Evolutionary conservation across 1,139 yeast genomes (phyloP).

Genomic region (Candida sp.): DNA sequence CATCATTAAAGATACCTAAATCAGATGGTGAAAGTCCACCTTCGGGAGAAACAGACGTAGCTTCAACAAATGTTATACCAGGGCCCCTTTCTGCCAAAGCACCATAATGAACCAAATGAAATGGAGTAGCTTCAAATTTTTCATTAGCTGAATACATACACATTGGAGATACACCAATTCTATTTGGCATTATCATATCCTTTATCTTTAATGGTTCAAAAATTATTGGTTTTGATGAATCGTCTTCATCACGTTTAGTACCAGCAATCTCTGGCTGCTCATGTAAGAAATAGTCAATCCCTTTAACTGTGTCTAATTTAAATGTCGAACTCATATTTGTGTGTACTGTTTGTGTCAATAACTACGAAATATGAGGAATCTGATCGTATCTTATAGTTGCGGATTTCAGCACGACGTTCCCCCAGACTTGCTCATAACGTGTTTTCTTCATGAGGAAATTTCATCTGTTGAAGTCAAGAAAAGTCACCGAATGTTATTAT

Average conservation of each 20-base stretch:
- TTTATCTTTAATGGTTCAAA: slow-evolving; percentile 12
- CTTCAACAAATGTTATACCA: slow-evolving; percentile 53
- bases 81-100: slow-evolving; percentile 43
- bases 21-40: slow-evolving; percentile 43
- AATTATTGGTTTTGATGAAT: slow-evolving; percentile 10
- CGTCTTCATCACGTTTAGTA: background rate
- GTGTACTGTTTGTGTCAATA: no score
- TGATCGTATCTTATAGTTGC: no score
- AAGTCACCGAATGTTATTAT: no score
- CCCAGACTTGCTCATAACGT: no score
- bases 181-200: slow-evolving; percentile 30
- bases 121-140: slow-evolving; percentile 38
- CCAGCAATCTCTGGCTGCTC: background rate
- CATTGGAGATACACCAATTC: slow-evolving; percentile 62
- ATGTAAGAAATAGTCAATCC: background rate
- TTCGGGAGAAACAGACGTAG: slow-evolving; percentile 40
- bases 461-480: no score
- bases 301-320: background rate
- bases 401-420: no score
- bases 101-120: slow-evolving; percentile 45
- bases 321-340: background rate
- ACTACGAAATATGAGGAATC: no score
- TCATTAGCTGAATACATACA: slow-evolving; percentile 43
- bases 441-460: no score
- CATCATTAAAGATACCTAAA: slow-evolving; percentile 48